Evolutionary conservation across 257 asterid genomes (phyloP).

Genomic region (Nicotiana otophora): DNA sequence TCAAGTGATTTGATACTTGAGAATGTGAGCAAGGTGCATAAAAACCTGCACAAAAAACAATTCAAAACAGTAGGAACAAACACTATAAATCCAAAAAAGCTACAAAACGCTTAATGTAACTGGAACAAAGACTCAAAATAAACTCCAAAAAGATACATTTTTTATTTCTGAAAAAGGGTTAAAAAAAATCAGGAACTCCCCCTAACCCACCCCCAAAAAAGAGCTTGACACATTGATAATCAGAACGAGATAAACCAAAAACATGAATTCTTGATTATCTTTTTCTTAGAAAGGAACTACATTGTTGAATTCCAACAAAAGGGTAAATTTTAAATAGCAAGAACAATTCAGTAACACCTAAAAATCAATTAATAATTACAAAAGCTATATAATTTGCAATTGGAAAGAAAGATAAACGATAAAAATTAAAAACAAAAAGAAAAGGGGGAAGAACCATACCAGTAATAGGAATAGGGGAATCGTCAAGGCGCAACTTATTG

Average conservation of each 20-base stretch:
- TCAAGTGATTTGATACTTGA: slow-evolving; percentile 66
- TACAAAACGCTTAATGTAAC: background rate
- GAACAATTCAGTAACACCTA: background rate
- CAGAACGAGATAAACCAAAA: background rate
- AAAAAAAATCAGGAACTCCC: background rate
- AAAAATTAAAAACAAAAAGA: background rate
- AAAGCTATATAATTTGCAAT: background rate
- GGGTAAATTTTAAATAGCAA: background rate
- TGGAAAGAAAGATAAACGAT: background rate
- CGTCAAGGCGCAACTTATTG: slow-evolving; percentile 87
- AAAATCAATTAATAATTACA: background rate
- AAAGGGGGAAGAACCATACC: slow-evolving; percentile 35
- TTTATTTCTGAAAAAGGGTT: background rate
- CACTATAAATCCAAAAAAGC: background rate
- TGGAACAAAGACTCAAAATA: background rate
- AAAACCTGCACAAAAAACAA: slow-evolving; percentile 52
- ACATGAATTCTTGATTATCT: background rate
- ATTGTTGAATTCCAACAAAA: background rate
- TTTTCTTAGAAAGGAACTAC: background rate
- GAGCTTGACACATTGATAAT: background rate
- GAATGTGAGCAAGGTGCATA: slow-evolving; percentile 80
- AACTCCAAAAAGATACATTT: background rate
- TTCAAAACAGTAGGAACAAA: background rate
- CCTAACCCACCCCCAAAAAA: background rate
- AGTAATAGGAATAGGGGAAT: slow-evolving; percentile 76